Conservation (phyloP, 352 stramenopile genomes). For the Blastocystis sp. region DNA sequence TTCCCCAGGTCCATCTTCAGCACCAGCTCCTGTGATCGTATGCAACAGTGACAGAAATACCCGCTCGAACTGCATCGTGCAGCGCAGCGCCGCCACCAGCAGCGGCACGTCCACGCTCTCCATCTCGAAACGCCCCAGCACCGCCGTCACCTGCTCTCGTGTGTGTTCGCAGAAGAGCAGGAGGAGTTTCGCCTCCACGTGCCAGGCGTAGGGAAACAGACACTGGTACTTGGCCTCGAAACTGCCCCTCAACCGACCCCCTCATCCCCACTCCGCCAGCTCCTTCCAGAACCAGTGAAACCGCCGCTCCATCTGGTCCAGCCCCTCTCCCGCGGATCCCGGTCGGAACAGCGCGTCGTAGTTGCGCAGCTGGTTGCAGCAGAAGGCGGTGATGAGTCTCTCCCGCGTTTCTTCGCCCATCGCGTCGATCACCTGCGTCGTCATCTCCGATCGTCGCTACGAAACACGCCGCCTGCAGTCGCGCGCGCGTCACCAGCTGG, state of each 20-base stretch:
- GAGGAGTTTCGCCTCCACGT: slow-evolving; percentile 80
- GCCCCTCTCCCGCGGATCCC: slow-evolving; percentile 58
- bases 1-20: slow-evolving; percentile 58
- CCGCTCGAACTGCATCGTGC: slow-evolving; percentile 76
- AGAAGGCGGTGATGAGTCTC: slow-evolving; percentile 69
- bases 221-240: slow-evolving; percentile 69
- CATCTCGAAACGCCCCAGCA: slow-evolving; percentile 64
- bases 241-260: background rate
- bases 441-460: slow-evolving; percentile 65
- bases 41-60: slow-evolving; percentile 66
- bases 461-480: slow-evolving; percentile 39
- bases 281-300: slow-evolving; percentile 75
- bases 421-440: slow-evolving; percentile 75
- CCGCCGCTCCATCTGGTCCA: slow-evolving; percentile 73
- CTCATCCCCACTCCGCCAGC: slow-evolving; percentile 61
- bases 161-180: slow-evolving; percentile 80
- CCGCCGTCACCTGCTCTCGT: slow-evolving; percentile 58
- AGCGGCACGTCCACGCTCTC: slow-evolving; percentile 70
- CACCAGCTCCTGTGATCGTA: slow-evolving; percentile 59
- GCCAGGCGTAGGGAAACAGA: slow-evolving; percentile 89
- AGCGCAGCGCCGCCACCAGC: slow-evolving; percentile 74
- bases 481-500: slow-evolving; percentile 56
- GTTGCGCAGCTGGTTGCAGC: slow-evolving; percentile 68
- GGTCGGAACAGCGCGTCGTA: slow-evolving; percentile 67
- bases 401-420: slow-evolving; percentile 66